Evolutionary conservation across 441 rosid genomes (phyloP).

Genomic region (Viola pubescens): DNA sequence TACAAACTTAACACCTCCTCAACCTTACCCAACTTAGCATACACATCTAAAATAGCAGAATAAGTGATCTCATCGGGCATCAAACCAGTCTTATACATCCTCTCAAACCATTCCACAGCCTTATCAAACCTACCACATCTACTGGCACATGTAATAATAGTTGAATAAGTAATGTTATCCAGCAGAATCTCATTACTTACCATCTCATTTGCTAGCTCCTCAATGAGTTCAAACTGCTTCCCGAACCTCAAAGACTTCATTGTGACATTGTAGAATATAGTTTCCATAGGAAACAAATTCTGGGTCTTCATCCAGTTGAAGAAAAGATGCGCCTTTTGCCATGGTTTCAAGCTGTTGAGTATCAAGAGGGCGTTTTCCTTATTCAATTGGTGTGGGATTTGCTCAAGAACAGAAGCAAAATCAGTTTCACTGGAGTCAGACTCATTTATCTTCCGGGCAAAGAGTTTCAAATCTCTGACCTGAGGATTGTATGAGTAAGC

Average conservation of each 20-base stretch:
- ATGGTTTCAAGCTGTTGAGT: constrained; percentile 55
- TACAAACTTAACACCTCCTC: constrained; percentile 83
- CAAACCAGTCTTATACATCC: constrained; percentile 81
- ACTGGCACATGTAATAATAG: constrained; percentile 84
- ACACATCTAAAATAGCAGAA: constrained; percentile 76
- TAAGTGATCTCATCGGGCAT: constrained; percentile 97
- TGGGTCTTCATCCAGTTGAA: constrained; percentile 62
- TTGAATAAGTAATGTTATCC: constrained; percentile 91
- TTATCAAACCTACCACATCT: constrained; percentile 61
- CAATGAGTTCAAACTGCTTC: constrained; percentile 74
- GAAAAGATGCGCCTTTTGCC: constrained; percentile 65
- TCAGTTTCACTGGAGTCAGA: constrained; percentile 38
- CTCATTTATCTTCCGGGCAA: constrained; percentile 60
- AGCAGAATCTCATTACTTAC: constrained; percentile 61
- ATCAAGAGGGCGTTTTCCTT: constrained; percentile 64
- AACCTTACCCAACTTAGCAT: constrained; percentile 70
- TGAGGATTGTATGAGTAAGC: constrained; percentile 59
- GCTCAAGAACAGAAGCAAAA: constrained; percentile 40
- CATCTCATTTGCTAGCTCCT: constrained; percentile 80
- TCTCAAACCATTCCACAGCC: constrained; percentile 91
- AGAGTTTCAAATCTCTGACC: constrained; percentile 50
- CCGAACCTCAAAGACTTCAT: constrained; percentile 90
- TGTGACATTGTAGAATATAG: constrained; percentile 64
- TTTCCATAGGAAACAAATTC: constrained; percentile 69
- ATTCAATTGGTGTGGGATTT: constrained; percentile 47